phyloP scores from a whole-genome alignment of 768 basidiomycete genomes.

The Lactarius evosmus region DNA sequence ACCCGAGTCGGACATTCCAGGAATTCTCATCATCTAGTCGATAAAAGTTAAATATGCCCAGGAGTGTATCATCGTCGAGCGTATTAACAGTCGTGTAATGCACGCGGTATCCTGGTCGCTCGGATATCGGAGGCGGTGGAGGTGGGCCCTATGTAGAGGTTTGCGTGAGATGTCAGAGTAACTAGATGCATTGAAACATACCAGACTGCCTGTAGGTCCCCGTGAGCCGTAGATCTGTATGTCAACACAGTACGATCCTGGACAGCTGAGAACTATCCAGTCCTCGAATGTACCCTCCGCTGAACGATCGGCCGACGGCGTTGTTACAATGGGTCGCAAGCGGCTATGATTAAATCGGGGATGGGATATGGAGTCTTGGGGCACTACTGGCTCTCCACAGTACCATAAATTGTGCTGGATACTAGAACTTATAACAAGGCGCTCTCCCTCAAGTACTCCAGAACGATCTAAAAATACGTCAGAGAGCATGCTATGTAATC shows the following conservation, averaged over 20 bases:
- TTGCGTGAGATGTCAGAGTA: not conserved
- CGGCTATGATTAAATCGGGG: not conserved
- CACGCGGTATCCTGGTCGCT: not conserved
- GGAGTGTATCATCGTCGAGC: constrained; percentile 2
- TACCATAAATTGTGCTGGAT: not conserved
- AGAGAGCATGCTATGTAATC: not conserved
- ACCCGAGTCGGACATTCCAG: constrained; percentile 6
- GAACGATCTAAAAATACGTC: not conserved
- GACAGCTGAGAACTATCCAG: not conserved
- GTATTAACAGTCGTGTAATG: not conserved
- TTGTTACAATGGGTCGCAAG: not conserved
- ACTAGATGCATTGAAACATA: not conserved
- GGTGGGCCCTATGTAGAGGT: not conserved
- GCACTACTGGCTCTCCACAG: not conserved
- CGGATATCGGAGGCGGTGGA: not conserved
- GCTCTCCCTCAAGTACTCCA: not conserved
- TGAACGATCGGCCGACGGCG: not conserved
- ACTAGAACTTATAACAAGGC: not conserved
- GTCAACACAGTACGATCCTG: not conserved
- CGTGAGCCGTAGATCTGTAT: not conserved
- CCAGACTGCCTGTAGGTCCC: not conserved
- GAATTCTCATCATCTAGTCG: not conserved
- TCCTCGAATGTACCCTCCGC: too few relatives aligned
- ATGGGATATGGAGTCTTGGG: not conserved
- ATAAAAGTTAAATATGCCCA: not conserved